Conservation (phyloP, 176 grass and related monocot genomes). For the Oryza longistaminata region DNA sequence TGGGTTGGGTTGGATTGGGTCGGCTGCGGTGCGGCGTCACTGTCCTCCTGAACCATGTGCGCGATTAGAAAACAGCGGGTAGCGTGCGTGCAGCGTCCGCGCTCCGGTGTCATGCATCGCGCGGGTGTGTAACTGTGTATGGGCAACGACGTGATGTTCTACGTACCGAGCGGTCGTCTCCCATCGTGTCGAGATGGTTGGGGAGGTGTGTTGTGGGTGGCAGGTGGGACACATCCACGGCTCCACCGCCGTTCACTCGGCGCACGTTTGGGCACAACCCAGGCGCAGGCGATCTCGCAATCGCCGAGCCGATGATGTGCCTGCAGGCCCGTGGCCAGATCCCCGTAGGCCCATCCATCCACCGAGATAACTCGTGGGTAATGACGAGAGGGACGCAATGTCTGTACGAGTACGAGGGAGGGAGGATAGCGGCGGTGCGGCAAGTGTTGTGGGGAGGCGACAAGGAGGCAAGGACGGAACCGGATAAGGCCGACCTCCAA, state of each 20-base stretch:
- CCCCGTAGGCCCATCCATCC: neutral
- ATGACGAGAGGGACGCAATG: too few species aligned
- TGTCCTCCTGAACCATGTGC: conserved; percentile 13
- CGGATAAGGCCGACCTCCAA: neutral
- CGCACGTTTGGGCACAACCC: neutral
- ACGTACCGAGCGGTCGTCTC: too few species aligned
- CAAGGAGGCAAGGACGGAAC: neutral
- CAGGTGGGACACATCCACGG: neutral
- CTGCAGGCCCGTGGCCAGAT: neutral
- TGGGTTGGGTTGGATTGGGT: neutral
- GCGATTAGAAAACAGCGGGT: neutral
- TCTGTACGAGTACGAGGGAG: neutral
- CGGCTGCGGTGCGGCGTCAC: neutral
- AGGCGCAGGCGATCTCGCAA: neutral
- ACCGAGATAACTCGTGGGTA: neutral
- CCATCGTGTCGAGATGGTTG: neutral
- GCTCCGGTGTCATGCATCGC: neutral
- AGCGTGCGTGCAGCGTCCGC: neutral
- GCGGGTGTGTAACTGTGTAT: neutral
- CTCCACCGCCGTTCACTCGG: neutral
- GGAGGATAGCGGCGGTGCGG: too few species aligned
- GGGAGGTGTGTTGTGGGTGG: neutral
- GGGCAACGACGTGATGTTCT: neutral
- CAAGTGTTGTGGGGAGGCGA: neutral
- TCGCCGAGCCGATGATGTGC: neutral